Evolutionary conservation across 2,329 filamentous ascomycete species (phyloP), one percentile per base, ranked within the genome.

Genomic region (Trichophyton benhamiae): DNA sequence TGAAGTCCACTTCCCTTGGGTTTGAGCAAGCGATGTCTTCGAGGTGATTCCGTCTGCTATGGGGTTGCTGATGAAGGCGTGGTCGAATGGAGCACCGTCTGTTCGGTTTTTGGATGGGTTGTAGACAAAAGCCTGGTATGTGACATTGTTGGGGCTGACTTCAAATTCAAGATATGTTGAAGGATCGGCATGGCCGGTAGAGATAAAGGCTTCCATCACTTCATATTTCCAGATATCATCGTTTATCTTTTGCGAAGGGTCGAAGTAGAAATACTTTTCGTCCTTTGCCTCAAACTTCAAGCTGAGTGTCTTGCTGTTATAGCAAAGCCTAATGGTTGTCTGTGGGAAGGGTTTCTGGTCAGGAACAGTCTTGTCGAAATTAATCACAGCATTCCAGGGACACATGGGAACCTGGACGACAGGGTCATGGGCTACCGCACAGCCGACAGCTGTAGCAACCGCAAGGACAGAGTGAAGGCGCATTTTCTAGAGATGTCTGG

Each of bases 91-190:
- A 8, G 76, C 72, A 20, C 72, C 75, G 0, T 66, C 60, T 1
- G 72, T 70, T 27, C 78, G 75, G 13, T 74, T 71, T 65, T 80
- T 79, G 65, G 75, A 74, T 3, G 77, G 78, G 66, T 81, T 81
- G 70, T 78, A 80, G 65, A 81, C 75, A 63, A 79, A 78, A 7
- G 78, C 76, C 64, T 80, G 77, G 70, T 77, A 81, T 22, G 78
- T 81, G 59, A 77, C 74, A 63, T 81, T 80, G 71, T 79, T 78
- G 58, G 79, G 79, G 66, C 69, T 79, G 48, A 81, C 74, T 67
- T 81, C 79, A 65, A 79, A 78, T 69, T 81, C 79, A 62, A 81
- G 71, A 66, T 81, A 81, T 1, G 74, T 78, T 68, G 76, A 71
- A 0, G 79, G 79, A 67, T 80, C 76, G 44, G 73, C 71, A 63